Evolutionary conservation across 1,139 yeast genomes (phyloP).

Genomic region (Blastobotrys raffinosifermentans): DNA sequence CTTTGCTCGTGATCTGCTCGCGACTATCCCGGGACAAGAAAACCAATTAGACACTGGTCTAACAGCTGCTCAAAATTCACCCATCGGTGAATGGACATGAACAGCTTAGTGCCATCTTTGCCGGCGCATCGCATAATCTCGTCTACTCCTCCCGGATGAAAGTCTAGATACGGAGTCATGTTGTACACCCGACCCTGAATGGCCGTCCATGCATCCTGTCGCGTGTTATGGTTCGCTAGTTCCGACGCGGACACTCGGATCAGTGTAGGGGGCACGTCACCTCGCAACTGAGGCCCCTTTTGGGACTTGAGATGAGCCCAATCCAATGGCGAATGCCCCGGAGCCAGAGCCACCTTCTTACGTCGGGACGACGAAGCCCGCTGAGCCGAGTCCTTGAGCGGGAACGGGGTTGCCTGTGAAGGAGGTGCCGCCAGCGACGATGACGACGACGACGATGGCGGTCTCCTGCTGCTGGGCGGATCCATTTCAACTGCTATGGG

Average conservation of each 20-base stretch:
- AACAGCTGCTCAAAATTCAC: constrained; percentile 77
- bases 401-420: constrained; percentile 25
- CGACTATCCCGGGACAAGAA: constrained; percentile 30
- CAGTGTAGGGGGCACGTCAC: constrained; percentile 22
- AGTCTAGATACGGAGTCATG: constrained; percentile 70
- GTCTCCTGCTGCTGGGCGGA: constrained; percentile 5
- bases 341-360: constrained; percentile 55
- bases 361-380: constrained; percentile 31
- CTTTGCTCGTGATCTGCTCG: too few species aligned
- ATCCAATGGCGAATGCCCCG: constrained; percentile 82
- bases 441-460: constrained; percentile 6
- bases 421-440: too few species aligned
- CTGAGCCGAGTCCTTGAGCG: constrained; percentile 41
- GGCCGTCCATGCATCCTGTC: constrained; percentile 79
- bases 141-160: constrained; percentile 89
- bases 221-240: constrained; percentile 50
- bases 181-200: constrained; percentile 79
- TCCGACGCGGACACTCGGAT: constrained; percentile 55
- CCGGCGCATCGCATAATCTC: constrained; percentile 82
- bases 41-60: constrained; percentile 71
- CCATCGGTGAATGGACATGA: constrained; percentile 83
- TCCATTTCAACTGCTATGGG: too few species aligned
- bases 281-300: constrained; percentile 37
- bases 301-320: constrained; percentile 64
- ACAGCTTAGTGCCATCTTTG: constrained; percentile 71